Percentiles rank a stretch among this genome's conserved stretches.
phyloP scores from a whole-genome alignment of 2,329 filamentous ascomycete genomes.

The Trichoderma harzianum region DNA sequence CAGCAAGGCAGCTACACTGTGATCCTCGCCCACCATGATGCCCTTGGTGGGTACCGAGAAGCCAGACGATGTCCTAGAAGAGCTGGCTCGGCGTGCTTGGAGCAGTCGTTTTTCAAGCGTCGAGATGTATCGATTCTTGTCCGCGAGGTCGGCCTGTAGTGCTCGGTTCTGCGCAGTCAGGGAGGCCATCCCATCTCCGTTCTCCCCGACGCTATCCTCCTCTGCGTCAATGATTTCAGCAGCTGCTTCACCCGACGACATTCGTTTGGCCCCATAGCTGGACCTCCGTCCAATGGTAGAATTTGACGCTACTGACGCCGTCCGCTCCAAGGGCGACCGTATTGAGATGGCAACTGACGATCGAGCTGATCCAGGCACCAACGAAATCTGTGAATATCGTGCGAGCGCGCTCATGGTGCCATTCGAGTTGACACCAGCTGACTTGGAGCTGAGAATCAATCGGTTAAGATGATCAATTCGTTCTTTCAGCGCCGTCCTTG shows the following conservation, averaged over 20 bases:
- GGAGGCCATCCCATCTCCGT: slow-evolving; percentile 80
- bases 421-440: slow-evolving; percentile 82
- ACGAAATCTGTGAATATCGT: slow-evolving; percentile 58
- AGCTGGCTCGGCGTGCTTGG: slow-evolving; percentile 85
- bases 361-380: slow-evolving; percentile 54
- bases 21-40: slow-evolving; percentile 73
- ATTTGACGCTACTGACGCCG: slow-evolving; percentile 64
- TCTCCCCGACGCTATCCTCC: slow-evolving; percentile 74
- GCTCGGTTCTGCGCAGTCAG: slow-evolving; percentile 81
- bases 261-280: slow-evolving; percentile 40
- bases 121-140: slow-evolving; percentile 94
- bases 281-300: slow-evolving; percentile 57
- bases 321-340: slow-evolving; percentile 55
- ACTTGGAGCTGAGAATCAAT: slow-evolving; percentile 92
- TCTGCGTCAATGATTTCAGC: slow-evolving; percentile 48
- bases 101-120: slow-evolving; percentile 89
- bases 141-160: slow-evolving; percentile 90
- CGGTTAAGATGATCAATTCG: slow-evolving; percentile 96
- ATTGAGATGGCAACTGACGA: slow-evolving; percentile 68
- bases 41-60: slow-evolving; percentile 59
- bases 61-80: slow-evolving; percentile 78
- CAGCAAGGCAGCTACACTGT: slow-evolving; percentile 67
- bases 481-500: slow-evolving; percentile 91
- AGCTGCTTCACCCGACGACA: slow-evolving; percentile 43
- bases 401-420: slow-evolving; percentile 68